These are phyloP conservation scores for Candida lessepsii DNA, from an alignment of 805 yeast genomes.

Conservation along the genomic window DNA sequence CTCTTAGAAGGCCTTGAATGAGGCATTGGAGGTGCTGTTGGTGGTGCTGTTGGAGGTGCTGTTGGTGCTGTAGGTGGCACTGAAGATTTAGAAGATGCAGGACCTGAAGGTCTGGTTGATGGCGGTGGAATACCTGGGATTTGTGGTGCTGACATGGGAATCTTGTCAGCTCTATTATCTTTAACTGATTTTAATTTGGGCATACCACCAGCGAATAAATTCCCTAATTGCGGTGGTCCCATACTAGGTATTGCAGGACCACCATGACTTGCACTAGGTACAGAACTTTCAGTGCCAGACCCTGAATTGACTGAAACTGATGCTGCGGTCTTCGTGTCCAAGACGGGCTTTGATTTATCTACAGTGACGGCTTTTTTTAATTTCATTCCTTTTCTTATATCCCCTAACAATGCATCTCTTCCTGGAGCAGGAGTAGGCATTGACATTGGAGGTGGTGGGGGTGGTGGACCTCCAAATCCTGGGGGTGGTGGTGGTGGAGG, in stretches of 20 bases:
- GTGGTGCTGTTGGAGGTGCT: slow-evolving; percentile 27
- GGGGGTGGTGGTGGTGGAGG: slow-evolving; percentile 22
- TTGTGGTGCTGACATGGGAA: slow-evolving; percentile 39
- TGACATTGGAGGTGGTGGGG: slow-evolving; percentile 29
- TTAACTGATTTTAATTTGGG: slow-evolving; percentile 57
- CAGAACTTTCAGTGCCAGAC: slow-evolving; percentile 18
- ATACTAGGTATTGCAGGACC: slow-evolving; percentile 25
- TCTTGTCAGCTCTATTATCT: slow-evolving; percentile 37
- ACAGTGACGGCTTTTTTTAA: slow-evolving; percentile 44
- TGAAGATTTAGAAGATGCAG: slow-evolving; percentile 28
- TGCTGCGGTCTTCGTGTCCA: slow-evolving; percentile 46
- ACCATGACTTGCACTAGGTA: slow-evolving; percentile 8
- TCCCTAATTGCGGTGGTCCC: slow-evolving; percentile 56
- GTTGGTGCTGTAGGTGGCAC: slow-evolving; percentile 23
- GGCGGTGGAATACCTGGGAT: slow-evolving; percentile 25
- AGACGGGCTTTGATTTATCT: slow-evolving; percentile 55
- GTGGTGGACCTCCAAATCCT: slow-evolving; percentile 22
- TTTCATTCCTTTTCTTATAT: slow-evolving; percentile 62
- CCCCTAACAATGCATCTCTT: slow-evolving; percentile 63
- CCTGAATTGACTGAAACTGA: slow-evolving; percentile 19
- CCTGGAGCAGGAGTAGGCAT: slow-evolving; percentile 25
- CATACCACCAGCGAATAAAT: slow-evolving; percentile 74
- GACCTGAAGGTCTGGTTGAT: slow-evolving; percentile 16
- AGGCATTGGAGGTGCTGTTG: slow-evolving; percentile 21
- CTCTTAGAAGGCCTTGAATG: slow-evolving; percentile 15